Evolutionary conservation across 2,329 filamentous ascomycete genomes (phyloP), one percentile per base, ranked within the genome.

Genomic region (Fusarium longipes): DNA sequence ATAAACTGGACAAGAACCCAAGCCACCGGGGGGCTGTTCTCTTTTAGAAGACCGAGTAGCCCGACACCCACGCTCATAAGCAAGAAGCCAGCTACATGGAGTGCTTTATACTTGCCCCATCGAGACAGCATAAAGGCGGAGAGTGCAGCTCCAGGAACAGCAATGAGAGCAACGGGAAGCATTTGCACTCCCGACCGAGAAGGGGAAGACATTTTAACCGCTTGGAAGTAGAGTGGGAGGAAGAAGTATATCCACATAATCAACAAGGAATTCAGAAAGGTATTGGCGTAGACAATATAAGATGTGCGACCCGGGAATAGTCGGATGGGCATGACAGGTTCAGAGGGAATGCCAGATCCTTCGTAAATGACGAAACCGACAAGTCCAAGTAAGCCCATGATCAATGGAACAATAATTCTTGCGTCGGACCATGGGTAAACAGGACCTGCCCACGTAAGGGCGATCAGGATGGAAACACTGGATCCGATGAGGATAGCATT

Each of bases 221-320:
- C 76, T 50, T 84, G 81, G 63, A 84, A 84, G 67, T 83, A 85
- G 2, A 84, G 58, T 0, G 82, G 81, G 1, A 83, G 49, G 59
- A 83, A 83, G 70, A 77, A 80, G 44, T 77, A 70, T 5, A 73
- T 65, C 76, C 79, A 81, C 44, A 77, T 76, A 9, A 81, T 47
- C 1, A 73, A 25, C 2, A 73, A 10, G 8, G 44, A 60, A 25
- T 64, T 63, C 10, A 75, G 30, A 27, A 74, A 73, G 2, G 72
- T 72, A 36, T 68, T 73, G 25, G 57, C 35, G 20, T 70, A 69
- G 17, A 76, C 20, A 45, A 74, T 65, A 8, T 61, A 57, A 2
- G 70, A 67, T 14, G 70, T 73, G 5, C 65, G 62, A 24, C 66
- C 55, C 6, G 59, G 43, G 36, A 76, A 72, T 0, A 76, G 56